Conservation (phyloP, 768 basidiomycete species). For the Coprinellus micaceus region DNA sequence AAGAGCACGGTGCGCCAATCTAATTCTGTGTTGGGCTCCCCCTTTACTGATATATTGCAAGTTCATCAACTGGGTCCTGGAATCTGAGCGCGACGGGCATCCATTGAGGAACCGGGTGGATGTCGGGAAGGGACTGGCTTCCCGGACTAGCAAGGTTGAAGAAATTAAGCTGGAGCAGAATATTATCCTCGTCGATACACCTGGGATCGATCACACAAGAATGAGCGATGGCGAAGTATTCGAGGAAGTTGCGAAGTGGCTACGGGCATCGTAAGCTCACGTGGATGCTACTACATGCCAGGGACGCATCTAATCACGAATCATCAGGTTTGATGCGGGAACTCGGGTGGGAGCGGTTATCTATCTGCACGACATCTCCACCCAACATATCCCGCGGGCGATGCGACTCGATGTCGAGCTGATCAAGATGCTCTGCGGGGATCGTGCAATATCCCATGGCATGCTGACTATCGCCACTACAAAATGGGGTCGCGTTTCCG, state of each 20-base stretch:
- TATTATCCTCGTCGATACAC: constrained; percentile 4
- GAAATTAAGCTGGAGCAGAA: too few species aligned
- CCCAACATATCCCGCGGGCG: not conserved
- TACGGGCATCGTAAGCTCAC: not conserved
- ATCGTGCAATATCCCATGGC: not conserved
- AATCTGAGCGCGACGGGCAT: too few species aligned
- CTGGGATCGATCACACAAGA: not conserved
- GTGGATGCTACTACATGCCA: not conserved
- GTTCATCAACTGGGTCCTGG: too few species aligned
- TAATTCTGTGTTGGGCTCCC: too few species aligned
- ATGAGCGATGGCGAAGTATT: not conserved
- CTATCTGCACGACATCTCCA: constrained; percentile 9
- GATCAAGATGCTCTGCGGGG: constrained; percentile 7
- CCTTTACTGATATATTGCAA: too few species aligned
- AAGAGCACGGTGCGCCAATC: too few species aligned
- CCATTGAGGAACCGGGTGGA: too few species aligned
- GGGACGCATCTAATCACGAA: not conserved
- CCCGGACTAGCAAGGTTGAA: too few species aligned
- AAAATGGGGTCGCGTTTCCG: not conserved
- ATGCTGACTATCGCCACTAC: not conserved
- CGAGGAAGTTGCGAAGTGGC: not conserved
- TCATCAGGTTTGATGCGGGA: not conserved
- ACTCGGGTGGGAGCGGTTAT: constrained; percentile 7
- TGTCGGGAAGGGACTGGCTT: too few species aligned
- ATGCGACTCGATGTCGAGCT: constrained; percentile 1